Base-by-base conservation (phyloP, 352 stramenopile genomes). In the Pythium dissimile region DNA sequence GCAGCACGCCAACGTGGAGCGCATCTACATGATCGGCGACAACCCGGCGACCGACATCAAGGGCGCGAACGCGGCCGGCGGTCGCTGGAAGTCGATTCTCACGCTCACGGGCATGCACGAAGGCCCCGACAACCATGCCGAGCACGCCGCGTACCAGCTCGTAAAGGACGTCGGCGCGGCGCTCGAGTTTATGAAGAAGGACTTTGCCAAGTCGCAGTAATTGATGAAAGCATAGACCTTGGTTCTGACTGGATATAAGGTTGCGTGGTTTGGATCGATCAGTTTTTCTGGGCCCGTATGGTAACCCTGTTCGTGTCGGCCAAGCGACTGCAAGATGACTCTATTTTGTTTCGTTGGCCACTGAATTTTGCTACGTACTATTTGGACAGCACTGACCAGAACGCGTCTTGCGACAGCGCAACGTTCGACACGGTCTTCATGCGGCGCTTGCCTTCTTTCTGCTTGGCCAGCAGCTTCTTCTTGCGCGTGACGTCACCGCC, bases 391-490 rank as follows among this genome's bases (percentile, higher is more conserved):
- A 99, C 96, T 23, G 96, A 97, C 89, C 98, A 98, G 71, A 99
- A 99, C 16, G 96, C 97, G 52, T 97, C 96, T 72, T 99, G 97
- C 46, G 88, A 97, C 35, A 99, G 80, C 62, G 95, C 80, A 4
- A 99, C 96, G 59, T 97, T 98, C 8, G 96, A 93, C 42, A 98
- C 86, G 13, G 92, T 96, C 75, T 98, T 97, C 75, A 98, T 95
- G 54, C 92, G 91, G 57, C 97, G 97, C 80, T 99, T 99, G 59
- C 97, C 97, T 54, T 97, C 78, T 70, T 99, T 99, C 72, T 99
- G 97, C 76, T 99, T 99, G 62, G 99, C 97, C 12, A 99, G 70
- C 27, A 99, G 80, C 66, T 99, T 99, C 62, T 98, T 98, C 73
- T 99, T 99, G 46, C 97, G 79, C 44, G 94, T 98, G 38, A 94